Conservation (phyloP, 2,329 filamentous ascomycete species). For the Cladosporium velox region DNA sequence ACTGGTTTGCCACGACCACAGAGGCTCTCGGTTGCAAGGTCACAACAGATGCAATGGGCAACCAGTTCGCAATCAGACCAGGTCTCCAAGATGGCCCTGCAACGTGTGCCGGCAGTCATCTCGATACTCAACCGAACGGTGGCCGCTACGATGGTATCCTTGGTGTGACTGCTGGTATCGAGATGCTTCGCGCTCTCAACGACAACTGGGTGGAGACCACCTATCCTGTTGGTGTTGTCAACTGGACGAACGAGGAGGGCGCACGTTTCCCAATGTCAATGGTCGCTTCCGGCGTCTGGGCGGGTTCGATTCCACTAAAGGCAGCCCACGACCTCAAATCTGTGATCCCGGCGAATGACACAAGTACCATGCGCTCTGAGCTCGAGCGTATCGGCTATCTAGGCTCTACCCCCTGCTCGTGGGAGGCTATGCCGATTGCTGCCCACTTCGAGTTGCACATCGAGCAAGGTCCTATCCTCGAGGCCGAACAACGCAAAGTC, state of each 20-base stretch:
- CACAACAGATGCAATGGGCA: constrained; percentile 74
- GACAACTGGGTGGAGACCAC: constrained; percentile 69
- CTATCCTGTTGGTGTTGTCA: constrained; percentile 72
- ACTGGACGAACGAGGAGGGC: constrained; percentile 83
- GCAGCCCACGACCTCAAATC: constrained; percentile 64
- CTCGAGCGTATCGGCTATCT: constrained; percentile 72
- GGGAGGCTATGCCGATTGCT: constrained; percentile 64
- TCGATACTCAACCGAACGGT: constrained; percentile 59
- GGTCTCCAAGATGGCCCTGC: constrained; percentile 62
- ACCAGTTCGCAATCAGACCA: constrained; percentile 72
- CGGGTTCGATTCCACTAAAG: constrained; percentile 64
- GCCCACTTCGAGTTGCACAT: constrained; percentile 85
- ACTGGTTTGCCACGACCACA: constrained; percentile 72
- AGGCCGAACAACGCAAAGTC: constrained; percentile 63
- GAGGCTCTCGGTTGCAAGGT: constrained; percentile 65
- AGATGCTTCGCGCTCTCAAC: constrained; percentile 68
- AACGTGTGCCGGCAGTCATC: constrained; percentile 70
- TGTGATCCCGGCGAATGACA: constrained; percentile 56
- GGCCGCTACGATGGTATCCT: constrained; percentile 77
- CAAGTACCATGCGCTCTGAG: constrained; percentile 66
- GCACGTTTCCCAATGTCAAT: constrained; percentile 77
- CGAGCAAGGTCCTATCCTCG: constrained; percentile 77
- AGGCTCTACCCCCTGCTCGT: constrained; percentile 58
- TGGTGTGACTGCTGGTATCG: constrained; percentile 71
- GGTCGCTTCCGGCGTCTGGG: constrained; percentile 75